Evolutionary conservation across 805 yeast species (phyloP).

Genomic region (Myxozyma udenii): DNA sequence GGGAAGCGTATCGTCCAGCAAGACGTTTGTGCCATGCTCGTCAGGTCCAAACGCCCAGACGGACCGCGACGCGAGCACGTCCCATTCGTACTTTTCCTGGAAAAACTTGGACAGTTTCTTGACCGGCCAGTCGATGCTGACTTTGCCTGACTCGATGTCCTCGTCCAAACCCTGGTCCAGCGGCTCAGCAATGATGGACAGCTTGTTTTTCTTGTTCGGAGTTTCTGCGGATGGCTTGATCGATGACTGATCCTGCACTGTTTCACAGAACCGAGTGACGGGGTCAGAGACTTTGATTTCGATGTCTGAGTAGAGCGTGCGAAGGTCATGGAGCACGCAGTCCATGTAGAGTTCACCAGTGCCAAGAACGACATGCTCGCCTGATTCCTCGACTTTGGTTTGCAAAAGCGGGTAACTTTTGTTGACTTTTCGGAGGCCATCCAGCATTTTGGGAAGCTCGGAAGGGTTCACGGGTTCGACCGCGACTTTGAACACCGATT

Average conservation of each 20-base stretch:
- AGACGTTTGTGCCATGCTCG: conserved; percentile 50
- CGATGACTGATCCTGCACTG: conserved; percentile 62
- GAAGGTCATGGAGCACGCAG: conserved; percentile 71
- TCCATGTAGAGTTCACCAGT: conserved; percentile 88
- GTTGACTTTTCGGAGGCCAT: conserved; percentile 62
- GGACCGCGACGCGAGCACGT: conserved; percentile 74
- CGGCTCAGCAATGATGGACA: conserved; percentile 78
- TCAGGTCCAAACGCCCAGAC: conserved; percentile 75
- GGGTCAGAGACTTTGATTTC: conserved; percentile 85
- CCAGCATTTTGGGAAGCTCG: conserved; percentile 68
- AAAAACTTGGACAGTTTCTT: conserved; percentile 54
- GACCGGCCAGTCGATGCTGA: conserved; percentile 39
- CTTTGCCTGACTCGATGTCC: conserved; percentile 55
- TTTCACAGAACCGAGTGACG: conserved; percentile 72
- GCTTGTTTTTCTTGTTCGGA: conserved; percentile 50
- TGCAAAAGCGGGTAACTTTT: conserved; percentile 63
- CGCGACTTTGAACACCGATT: conserved; percentile 73
- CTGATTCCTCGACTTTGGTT: conserved; percentile 80
- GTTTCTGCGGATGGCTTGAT: conserved; percentile 64
- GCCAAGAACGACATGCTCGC: conserved; percentile 76
- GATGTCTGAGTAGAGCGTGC: conserved; percentile 59
- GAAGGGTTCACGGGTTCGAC: conserved; percentile 78
- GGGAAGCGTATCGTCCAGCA: conserved; percentile 69
- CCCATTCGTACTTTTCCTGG: conserved; percentile 68
- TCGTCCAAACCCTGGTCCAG: conserved; percentile 51